phyloP scores from a whole-genome alignment of 306 rosid genomes.

The Inga leiocalycina region DNA sequence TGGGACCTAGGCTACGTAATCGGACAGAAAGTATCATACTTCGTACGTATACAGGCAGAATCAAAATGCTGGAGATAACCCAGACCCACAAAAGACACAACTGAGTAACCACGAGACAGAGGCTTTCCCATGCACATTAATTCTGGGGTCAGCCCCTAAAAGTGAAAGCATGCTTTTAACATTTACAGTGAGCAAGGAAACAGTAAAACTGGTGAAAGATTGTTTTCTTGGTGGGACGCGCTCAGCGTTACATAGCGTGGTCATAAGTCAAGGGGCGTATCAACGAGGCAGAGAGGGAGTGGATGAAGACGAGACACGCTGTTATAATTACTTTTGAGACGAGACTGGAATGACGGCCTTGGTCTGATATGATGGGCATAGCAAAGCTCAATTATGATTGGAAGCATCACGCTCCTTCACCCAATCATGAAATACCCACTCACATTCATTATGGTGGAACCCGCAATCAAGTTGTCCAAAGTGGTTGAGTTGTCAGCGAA shows the following conservation, averaged over 20 bases:
- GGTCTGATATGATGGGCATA: conserved; percentile 3
- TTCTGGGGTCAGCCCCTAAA: not conserved
- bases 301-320: not conserved
- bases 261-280: not conserved
- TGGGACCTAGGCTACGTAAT: not conserved
- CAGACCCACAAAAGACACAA: not conserved
- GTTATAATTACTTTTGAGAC: not conserved
- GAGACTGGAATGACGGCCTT: not conserved
- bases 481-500: conserved; percentile 31
- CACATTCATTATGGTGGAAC: conserved; percentile 38
- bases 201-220: not conserved
- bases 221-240: not conserved
- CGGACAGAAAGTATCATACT: not conserved
- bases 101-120: not conserved
- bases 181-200: not conserved
- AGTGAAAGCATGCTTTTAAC: not conserved
- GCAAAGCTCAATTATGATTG: conserved; percentile 30
- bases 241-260: not conserved
- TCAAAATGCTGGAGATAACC: not conserved
- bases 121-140: not conserved
- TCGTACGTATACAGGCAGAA: not conserved
- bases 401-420: not conserved
- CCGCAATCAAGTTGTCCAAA: conserved; percentile 13
- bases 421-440: conserved; percentile 30
- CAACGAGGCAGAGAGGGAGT: not conserved